phyloP scores from a whole-genome alignment of 352 stramenopile species.

The Plasmopara viticola region DNA sequence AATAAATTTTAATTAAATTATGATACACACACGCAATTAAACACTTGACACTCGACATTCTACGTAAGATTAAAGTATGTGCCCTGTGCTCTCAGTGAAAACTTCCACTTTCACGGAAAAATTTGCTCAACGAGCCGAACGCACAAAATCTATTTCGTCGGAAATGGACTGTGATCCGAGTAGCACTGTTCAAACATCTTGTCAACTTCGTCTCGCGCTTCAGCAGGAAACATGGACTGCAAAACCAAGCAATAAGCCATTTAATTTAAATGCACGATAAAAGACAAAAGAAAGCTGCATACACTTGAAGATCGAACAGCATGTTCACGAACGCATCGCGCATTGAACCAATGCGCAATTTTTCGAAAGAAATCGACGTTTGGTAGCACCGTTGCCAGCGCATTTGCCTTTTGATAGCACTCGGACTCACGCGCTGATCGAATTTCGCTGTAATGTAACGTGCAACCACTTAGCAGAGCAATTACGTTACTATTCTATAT shows the following conservation, averaged over 20 bases:
- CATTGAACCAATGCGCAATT: constrained; percentile 52
- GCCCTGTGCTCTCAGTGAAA: not conserved
- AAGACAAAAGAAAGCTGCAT: constrained; percentile 4
- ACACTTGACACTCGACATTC: too few species aligned
- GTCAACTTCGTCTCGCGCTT: constrained; percentile 57
- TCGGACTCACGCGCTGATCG: constrained; percentile 76
- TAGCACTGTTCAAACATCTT: constrained; percentile 80
- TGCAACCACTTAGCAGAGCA: not conserved
- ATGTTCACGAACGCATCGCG: constrained; percentile 66
- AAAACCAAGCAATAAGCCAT: not conserved
- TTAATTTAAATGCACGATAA: not conserved
- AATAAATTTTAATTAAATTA: too few species aligned
- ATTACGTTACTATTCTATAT: too few species aligned
- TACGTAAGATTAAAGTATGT: too few species aligned
- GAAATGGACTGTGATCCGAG: constrained; percentile 61
- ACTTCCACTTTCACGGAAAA: not conserved
- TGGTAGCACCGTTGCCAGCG: constrained; percentile 49
- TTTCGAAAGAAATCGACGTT: constrained; percentile 60
- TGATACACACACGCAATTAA: too few species aligned
- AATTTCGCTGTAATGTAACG: constrained; percentile 47
- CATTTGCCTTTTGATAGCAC: constrained; percentile 69
- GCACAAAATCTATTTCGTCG: not conserved
- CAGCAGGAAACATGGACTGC: constrained; percentile 72
- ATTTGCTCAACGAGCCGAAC: too few species aligned
- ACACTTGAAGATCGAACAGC: constrained; percentile 69